Base-by-base conservation (phyloP, 495 filamentous ascomycete genomes). In the Venustampulla echinocandica region DNA sequence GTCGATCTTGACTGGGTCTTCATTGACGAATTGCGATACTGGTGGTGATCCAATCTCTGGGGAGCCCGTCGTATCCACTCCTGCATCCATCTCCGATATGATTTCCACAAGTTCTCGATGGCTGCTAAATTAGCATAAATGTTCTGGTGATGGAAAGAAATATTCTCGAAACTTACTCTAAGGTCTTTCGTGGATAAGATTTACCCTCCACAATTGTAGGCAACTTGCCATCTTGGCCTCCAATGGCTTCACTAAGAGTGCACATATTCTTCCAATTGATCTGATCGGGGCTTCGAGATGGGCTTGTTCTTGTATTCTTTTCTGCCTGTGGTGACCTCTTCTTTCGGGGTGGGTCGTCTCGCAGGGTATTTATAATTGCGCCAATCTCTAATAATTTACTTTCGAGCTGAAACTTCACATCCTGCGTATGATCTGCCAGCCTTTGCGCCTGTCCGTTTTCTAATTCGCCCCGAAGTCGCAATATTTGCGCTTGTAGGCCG, bases 191-290 rank as follows among this genome's bases (percentile, higher is more conserved):
- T 13, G 83, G 83, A 55, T 77, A 93, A 28, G 65, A 66, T 63
- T 89, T 92, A 58, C 85, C 81, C 64, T 98, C 92, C 41, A 79
- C 60, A 40, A 98, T 95, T 0, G 84, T 78, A 6, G 90, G 85
- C 44, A 98, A 62, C 53, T 74, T 74, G 23, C 81, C 84, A 53
- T 86, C 80, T 55, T 72, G 69, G 34, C 64, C 58, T 52, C 76
- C 71, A 10, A 71, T 58, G 17, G 63, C 64, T 45, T 82, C 79
- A 17, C 65, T 56, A 42, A 56, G 32, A 21, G 49, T 50, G 28
- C 49, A 55, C 38, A 42, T 57, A 42, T 79, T 76, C 48, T 64
- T 72, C 57, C 49, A 73, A 60, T 53, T 73, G 58, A 37, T 76
- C 61, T 57, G 69, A 53, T 63, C 64, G 62, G 43, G 67, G 61